phyloP scores from a whole-genome alignment of 2,329 filamentous ascomycete genomes.

The Lithohypha guttulata region DNA sequence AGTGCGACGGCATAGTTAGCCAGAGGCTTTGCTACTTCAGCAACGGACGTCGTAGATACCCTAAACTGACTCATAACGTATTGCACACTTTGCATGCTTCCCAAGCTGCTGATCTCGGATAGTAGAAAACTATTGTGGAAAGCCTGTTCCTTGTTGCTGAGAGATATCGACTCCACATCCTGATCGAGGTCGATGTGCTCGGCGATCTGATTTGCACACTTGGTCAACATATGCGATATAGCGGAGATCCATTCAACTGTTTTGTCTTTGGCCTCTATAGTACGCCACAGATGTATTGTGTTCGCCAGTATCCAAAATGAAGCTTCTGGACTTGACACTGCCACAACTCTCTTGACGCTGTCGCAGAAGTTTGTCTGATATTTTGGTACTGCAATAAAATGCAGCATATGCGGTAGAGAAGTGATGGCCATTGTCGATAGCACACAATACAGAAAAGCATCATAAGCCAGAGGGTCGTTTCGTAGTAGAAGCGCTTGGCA shows the following conservation, averaged over 20 bases:
- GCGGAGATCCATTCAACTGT: conserved; percentile 25
- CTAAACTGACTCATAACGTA: conserved; percentile 17
- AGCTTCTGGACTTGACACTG: background rate
- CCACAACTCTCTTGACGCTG: background rate
- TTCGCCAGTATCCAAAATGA: conserved; percentile 8
- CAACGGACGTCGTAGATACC: conserved; percentile 22
- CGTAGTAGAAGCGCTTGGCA: conserved; percentile 3
- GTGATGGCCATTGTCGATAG: background rate
- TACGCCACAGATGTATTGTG: conserved; percentile 2
- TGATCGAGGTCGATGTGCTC: conserved; percentile 34
- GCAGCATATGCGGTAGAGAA: background rate
- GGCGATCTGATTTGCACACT: conserved; percentile 45
- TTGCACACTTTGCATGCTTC: conserved; percentile 25
- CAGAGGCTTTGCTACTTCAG: conserved; percentile 50
- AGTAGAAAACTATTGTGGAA: conserved; percentile 43
- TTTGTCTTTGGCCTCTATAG: background rate
- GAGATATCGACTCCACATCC: conserved; percentile 19
- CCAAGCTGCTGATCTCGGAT: conserved; percentile 52
- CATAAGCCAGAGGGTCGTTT: background rate
- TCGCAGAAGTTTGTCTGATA: conserved; percentile 3
- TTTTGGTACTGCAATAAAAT: background rate
- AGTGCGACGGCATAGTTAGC: conserved; percentile 81
- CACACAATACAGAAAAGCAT: background rate
- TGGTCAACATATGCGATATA: conserved; percentile 42
- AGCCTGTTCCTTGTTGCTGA: background rate